phyloP scores from a whole-genome alignment of 352 stramenopile genomes.

The Phytopythium montanum region DNA sequence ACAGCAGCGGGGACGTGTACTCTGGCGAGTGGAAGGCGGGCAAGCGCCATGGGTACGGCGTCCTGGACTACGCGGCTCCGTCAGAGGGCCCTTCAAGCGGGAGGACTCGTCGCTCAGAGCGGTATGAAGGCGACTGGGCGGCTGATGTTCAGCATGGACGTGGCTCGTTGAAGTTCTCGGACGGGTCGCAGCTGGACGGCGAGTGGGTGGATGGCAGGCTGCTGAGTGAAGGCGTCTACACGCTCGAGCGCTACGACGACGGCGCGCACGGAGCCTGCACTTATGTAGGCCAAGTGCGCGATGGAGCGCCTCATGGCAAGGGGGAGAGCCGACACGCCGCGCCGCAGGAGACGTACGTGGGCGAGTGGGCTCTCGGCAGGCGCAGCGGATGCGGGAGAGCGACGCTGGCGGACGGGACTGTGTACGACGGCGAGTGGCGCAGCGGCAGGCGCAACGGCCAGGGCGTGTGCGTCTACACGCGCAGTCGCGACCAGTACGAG shows the following conservation, averaged over 20 bases:
- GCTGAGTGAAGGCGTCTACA: conserved; percentile 9
- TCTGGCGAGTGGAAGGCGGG: conserved; percentile 48
- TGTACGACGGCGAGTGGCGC: conserved; percentile 81
- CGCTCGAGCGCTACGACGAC: conserved; percentile 51
- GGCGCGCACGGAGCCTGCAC: conserved; percentile 33
- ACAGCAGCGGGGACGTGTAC: conserved; percentile 44
- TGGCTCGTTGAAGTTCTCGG: conserved; percentile 58
- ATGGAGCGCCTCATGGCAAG: conserved; percentile 48
- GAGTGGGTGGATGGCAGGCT: conserved; percentile 30
- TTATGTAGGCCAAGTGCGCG: conserved; percentile 40
- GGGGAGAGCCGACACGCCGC: conserved; percentile 38
- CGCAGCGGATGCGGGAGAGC: conserved; percentile 46
- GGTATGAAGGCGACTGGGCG: conserved; percentile 79
- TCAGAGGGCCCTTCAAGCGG: not conserved
- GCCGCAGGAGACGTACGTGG: conserved; percentile 47
- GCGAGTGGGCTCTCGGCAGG: conserved; percentile 37
- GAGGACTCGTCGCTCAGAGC: conserved; percentile 14
- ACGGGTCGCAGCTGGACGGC: conserved; percentile 40
- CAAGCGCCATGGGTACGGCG: conserved; percentile 46
- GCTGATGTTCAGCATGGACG: conserved; percentile 48
- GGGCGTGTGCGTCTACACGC: conserved; percentile 52
- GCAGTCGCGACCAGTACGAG: conserved; percentile 59
- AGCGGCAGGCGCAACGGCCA: conserved; percentile 85
- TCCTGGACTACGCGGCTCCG: conserved; percentile 25
- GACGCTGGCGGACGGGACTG: conserved; percentile 70